phyloP scores from a whole-genome alignment of 495 filamentous ascomycete species.

The Xylaria castorea region DNA sequence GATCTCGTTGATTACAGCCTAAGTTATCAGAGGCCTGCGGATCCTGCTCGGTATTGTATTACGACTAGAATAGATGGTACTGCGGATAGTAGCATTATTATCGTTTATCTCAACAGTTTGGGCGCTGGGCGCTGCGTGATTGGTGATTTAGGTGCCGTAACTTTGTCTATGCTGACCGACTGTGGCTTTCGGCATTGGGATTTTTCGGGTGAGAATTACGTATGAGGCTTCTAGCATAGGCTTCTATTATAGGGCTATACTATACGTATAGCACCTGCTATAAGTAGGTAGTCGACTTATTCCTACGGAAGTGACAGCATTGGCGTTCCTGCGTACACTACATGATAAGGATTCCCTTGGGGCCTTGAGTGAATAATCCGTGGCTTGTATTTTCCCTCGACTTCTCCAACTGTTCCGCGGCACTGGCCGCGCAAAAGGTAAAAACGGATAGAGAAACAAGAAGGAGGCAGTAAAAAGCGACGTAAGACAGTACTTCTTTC shows the following conservation, averaged over 20 bases:
- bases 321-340: background rate
- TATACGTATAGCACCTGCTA: background rate
- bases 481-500: conserved; percentile 2
- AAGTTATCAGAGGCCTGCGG: background rate
- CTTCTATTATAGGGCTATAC: background rate
- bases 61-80: background rate
- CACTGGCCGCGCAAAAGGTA: background rate
- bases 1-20: conserved; percentile 6
- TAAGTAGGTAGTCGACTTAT: background rate
- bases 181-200: conserved; percentile 7
- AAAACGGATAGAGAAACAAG: background rate
- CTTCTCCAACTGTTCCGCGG: background rate
- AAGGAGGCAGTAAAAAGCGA: background rate
- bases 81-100: background rate
- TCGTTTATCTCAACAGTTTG: background rate
- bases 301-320: background rate
- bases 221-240: background rate
- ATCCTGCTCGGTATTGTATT: background rate
- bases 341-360: conserved; percentile 2
- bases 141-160: background rate
- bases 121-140: background rate
- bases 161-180: conserved; percentile 9
- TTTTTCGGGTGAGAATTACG: background rate
- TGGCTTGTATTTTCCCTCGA: background rate
- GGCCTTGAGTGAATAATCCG: background rate